Evolutionary conservation across 805 yeast species (phyloP), one percentile per base, ranked within the genome.

Genomic region (Candida yuanshanica): DNA sequence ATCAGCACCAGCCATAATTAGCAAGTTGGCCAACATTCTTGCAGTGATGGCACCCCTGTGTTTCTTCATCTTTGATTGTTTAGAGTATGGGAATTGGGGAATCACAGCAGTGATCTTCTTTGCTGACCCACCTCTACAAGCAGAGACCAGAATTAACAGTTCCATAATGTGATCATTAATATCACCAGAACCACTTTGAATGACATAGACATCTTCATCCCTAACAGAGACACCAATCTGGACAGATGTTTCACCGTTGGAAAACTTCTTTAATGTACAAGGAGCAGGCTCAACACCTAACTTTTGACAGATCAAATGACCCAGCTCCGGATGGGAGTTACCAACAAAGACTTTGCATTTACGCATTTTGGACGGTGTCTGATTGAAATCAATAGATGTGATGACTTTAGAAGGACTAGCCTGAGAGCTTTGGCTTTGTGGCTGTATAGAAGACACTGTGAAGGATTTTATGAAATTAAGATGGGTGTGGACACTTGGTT

Each of bases 21-120:
- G 70, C 58, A 93, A 68, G 55, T 93, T 93, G 46, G 99, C 98
- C 59, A 93, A 74, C 98, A 93, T 86, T 60, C 98, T 78, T 13
- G 99, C 99, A 4, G 99, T 91, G 56, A 93, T 93, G 32, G 99
- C 98, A 41, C 99, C 99, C 65, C 99, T 75, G 61, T 93, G 98
- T 64, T 89, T 93, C 69, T 93, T 93, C 99, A 93, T 93, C 68
- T 95, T 93, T 51, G 91, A 81, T 66, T 93, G 99, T 64, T 91
- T 85, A 11, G 97, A 87, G 68, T 93, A 93, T 25, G 99, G 99
- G 62, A 91, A 95, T 64, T 89, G 95, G 2, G 99, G 99, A 39
- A 93, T 81, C 24, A 93, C 99, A 9, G 97, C 97, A 33, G 76
- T 93, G 62, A 93, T 89, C 60, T 89, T 89, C 55, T 86, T 83